Evolutionary conservation across 148 eudicot genomes (phyloP), one percentile per base, ranked within the genome.

Genomic region (Rhododendron kiyosumense): DNA sequence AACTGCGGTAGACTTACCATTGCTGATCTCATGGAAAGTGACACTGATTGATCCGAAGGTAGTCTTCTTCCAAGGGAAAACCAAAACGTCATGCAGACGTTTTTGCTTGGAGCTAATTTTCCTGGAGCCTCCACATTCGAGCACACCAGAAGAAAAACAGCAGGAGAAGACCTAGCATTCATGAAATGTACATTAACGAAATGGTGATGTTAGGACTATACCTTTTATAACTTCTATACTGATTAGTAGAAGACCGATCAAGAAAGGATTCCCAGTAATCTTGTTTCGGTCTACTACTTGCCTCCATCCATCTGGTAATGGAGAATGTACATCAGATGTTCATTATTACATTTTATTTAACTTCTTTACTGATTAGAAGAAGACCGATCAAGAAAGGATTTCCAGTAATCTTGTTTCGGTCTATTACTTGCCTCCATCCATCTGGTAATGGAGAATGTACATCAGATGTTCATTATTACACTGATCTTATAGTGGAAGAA

Each of bases 1-100:
- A 84, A 87, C 73, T 87, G 89, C 84, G 90, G 91, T 26, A 93
- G 85, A 86, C 92, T 94, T 74, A 93, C 93, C 26, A 65, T 94
- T 71, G 90, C 93, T 11, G 93, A 89, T 88, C 88, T 93, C 78
- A 86, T 79, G 85, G 91, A 81, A 79, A 86, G 83, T 17, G 88
- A 85, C 41, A 86, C 82, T 38, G 71, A 79, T n/a, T 83, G 81
- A 86, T 73, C 63, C 51, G 9, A 81, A 65, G 81, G 86, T 24
- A 51, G 17, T 63, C 41, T 63, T 36, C 74, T 12, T 51, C 7
- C 13, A 87, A 87, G 22, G 49, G 52, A 76, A 34, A 76, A 17
- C 22, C 0, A 3, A 49, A 30, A 7, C 75, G 15, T 18, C 38
- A 28, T 17, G 45, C 22, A 79, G 78, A 45, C 48, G 24, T 45